Conservation (phyloP, 768 basidiomycete genomes). For the Trametes meyenii region DNA sequence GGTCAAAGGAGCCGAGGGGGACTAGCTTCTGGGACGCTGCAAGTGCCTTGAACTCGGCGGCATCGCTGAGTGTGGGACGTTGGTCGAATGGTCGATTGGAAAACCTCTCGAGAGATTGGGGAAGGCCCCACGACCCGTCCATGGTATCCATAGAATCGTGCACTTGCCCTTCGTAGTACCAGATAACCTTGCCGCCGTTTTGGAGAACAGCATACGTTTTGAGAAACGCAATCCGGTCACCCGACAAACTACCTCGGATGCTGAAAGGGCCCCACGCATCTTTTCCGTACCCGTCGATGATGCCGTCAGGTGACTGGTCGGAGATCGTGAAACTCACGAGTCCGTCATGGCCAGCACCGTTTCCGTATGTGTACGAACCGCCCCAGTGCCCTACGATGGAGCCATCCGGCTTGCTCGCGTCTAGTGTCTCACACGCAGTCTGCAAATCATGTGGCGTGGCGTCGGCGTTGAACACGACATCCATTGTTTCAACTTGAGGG, state of each 20-base stretch:
- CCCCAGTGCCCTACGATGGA: conserved; percentile 12
- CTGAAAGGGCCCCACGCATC: conserved; percentile 9
- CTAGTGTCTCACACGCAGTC: background rate
- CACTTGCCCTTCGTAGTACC: conserved; percentile 8
- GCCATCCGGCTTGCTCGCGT: too few relatives aligned
- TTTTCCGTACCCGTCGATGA: conserved; percentile 2
- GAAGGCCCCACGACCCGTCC: conserved; percentile 1
- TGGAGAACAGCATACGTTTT: conserved; percentile 1
- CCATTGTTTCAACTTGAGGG: background rate
- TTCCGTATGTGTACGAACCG: conserved; percentile 2
- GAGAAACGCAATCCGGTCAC: background rate
- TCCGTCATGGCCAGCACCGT: background rate
- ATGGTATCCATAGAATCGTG: background rate
- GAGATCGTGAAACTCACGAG: conserved; percentile 3
- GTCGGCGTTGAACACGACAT: background rate
- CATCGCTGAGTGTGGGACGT: background rate
- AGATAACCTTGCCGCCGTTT: background rate
- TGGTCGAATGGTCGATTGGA: background rate
- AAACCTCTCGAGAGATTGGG: background rate
- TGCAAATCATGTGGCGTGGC: background rate
- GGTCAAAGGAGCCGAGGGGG: conserved; percentile 2
- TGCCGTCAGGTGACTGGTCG: background rate
- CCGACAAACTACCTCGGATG: background rate
- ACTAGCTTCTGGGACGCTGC: background rate
- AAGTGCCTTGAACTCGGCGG: background rate